phyloP scores from a whole-genome alignment of 2,329 filamentous ascomycete genomes.

The Aspergillus sp. region DNA sequence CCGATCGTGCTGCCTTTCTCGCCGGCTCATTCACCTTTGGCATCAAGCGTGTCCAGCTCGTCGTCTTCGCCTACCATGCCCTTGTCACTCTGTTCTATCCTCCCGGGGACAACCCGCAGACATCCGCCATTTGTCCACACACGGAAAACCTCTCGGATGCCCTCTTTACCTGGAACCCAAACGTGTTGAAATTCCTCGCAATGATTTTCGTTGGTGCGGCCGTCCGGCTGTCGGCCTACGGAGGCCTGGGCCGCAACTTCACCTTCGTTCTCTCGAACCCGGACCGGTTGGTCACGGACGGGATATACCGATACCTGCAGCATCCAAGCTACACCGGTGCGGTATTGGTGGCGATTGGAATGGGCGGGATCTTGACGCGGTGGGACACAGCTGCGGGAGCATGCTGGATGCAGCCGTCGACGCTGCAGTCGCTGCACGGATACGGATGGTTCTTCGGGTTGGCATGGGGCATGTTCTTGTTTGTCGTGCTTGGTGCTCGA shows the following conservation, averaged over 20 bases:
- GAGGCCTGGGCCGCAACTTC: conserved; percentile 44
- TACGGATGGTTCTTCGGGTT: not conserved
- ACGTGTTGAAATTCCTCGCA: conserved; percentile 2
- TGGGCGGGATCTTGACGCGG: conserved; percentile 24
- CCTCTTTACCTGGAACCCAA: conserved; percentile 19
- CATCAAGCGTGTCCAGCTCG: conserved; percentile 4
- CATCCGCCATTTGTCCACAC: conserved; percentile 12
- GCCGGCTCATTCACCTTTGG: conserved; percentile 5
- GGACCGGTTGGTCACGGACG: conserved; percentile 38
- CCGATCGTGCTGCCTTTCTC: conserved; percentile 13
- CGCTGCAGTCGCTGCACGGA: conserved; percentile 7
- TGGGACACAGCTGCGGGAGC: conserved; percentile 30
- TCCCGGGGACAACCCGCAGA: conserved; percentile 1
- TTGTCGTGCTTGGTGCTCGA: conserved; percentile 16
- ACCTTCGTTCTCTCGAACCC: conserved; percentile 46
- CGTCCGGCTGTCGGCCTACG: conserved; percentile 36
- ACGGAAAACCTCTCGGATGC: conserved; percentile 6
- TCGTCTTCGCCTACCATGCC: conserved; percentile 13
- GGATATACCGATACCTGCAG: conserved; percentile 44
- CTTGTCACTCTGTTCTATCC: conserved; percentile 9
- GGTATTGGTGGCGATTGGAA: conserved; percentile 21
- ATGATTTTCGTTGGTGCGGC: conserved; percentile 16
- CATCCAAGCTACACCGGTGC: conserved; percentile 47
- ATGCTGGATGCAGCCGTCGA: conserved; percentile 27
- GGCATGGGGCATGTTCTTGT: conserved; percentile 4